Conservation (phyloP, 2,329 filamentous ascomycete species). For the Claviceps arundinis region DNA sequence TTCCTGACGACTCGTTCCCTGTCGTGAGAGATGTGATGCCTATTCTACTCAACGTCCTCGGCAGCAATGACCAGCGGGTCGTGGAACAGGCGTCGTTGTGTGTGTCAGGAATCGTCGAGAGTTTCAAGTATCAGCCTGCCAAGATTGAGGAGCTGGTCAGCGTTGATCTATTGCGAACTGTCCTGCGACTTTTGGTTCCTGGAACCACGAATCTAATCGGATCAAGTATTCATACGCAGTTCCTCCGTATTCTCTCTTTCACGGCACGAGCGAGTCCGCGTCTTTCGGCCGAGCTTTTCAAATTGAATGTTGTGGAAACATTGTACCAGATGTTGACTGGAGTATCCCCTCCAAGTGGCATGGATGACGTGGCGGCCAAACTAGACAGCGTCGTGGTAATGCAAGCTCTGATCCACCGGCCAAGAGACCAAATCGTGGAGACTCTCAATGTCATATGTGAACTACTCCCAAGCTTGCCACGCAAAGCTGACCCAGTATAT, state of each 20-base stretch:
- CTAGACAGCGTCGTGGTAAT: conserved; percentile 96
- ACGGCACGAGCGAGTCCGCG: conserved; percentile 78
- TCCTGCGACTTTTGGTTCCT: conserved; percentile 77
- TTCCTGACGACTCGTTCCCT: conserved; percentile 82
- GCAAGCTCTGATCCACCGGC: conserved; percentile 93
- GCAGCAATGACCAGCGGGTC: conserved; percentile 88
- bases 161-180: conserved; percentile 69
- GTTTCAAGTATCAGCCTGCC: conserved; percentile 76
- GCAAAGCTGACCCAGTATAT: conserved; percentile 30
- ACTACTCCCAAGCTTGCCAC: conserved; percentile 64
- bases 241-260: conserved; percentile 81
- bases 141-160: conserved; percentile 91
- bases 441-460: conserved; percentile 97
- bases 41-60: conserved; percentile 77
- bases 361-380: conserved; percentile 66
- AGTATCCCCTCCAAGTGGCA: conserved; percentile 74
- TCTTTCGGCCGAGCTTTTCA: conserved; percentile 80
- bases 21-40: conserved; percentile 95
- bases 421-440: conserved; percentile 91
- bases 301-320: conserved; percentile 94
- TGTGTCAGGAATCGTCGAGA: conserved; percentile 91
- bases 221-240: conserved; percentile 89
- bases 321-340: conserved; percentile 95
- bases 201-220: conserved; percentile 94
- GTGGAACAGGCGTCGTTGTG: conserved; percentile 94